Base-by-base conservation (phyloP, 129 eudicot species). In the Glebionis coronaria region DNA sequence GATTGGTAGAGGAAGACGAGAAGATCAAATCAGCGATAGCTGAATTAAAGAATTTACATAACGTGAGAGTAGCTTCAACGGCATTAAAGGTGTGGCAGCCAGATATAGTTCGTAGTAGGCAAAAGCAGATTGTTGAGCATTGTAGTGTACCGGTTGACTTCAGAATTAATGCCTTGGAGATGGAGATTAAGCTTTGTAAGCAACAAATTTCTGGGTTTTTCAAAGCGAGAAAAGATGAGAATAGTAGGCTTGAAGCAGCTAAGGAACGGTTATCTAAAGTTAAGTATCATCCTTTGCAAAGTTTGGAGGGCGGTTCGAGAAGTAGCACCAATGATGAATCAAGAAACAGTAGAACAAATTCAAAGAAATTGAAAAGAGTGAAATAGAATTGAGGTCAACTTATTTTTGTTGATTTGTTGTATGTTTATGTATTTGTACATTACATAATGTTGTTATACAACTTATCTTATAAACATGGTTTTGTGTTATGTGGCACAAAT, bases 81-180 rank as follows among this genome's bases (percentile, higher is more conserved):
- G 96, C 96, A 0, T 73, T 92, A 74, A 86, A 92, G 73, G 98
- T 88, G 73, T 92, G 98, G 98, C 98, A 92, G 65, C 98, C 96
- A 0, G 90, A 84, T 75, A 70, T 88, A n/a, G 31, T 92, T 35
- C 89, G 84, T n/a, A 76, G 86, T 19, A 76, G 96, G 60, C 98
- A 92, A 66, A 88, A 76, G 60, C 84, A 83, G 70, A 83, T 88
- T 49, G 81, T 92, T 63, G 85, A 88, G 72, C 88, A 92, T 74
- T 85, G 77, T 76, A 68, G 79, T 72, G 96, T 92, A 9, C 85
- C 91, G 56, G 87, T 80, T 46, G 85, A 80, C 27, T 56, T 78
- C 21, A 76, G 98, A 50, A 83, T 84, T 28, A 76, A 80, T 64
- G 78, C 84, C 31, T 77, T 92, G 40, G 87, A 92, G 79, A 88